A percentile compares a stretch with the other conserved stretches of the same genome.
These are phyloP conservation scores for Aspergillus pseudotamarii DNA, from an alignment of 2,329 filamentous ascomycete genomes.

Conservation along the genomic window DNA sequence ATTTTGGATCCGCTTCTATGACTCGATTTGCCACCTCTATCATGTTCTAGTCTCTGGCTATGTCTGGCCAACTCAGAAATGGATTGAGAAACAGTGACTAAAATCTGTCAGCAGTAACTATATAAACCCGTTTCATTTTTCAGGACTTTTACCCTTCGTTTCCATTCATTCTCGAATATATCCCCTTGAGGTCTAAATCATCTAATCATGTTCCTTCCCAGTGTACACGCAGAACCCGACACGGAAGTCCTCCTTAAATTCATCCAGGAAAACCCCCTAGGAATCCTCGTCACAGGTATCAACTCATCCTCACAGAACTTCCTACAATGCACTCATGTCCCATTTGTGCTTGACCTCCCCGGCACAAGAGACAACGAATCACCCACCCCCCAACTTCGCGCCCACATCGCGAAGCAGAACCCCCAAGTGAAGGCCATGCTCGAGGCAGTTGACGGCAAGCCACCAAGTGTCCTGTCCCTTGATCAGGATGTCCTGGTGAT, in stretches of 20 bases:
- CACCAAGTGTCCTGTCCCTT: constrained; percentile 34
- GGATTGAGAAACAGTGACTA: too few species aligned
- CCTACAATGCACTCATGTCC: constrained; percentile 65
- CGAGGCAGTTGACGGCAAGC: constrained; percentile 40
- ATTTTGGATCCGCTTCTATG: too few species aligned
- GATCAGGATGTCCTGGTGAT: constrained; percentile 60
- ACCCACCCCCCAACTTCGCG: constrained; percentile 50
- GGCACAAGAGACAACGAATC: constrained; percentile 35
- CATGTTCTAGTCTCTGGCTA: too few species aligned
- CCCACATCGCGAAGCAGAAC: constrained; percentile 65
- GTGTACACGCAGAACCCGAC: constrained; percentile 4
- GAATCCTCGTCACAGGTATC: constrained; percentile 65
- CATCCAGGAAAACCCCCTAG: constrained; percentile 63
- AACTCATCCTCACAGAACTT: constrained; percentile 50
- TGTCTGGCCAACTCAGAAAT: too few species aligned
- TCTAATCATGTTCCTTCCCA: constrained; percentile 1
- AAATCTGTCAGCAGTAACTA: too few species aligned
- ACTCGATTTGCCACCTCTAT: too few species aligned
- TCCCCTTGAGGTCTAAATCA: too few species aligned
- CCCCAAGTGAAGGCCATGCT: constrained; percentile 66
- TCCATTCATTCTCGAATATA: too few species aligned
- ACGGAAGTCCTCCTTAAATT: constrained; percentile 47
- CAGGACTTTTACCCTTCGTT: too few species aligned
- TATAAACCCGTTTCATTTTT: background rate
- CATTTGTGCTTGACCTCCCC: constrained; percentile 58